Percentiles rank a stretch among this genome's conserved stretches.
These are phyloP conservation scores for Scenedesmus sp. DNA, from an alignment of 163 green algal genomes.

Conservation along the genomic window DNA sequence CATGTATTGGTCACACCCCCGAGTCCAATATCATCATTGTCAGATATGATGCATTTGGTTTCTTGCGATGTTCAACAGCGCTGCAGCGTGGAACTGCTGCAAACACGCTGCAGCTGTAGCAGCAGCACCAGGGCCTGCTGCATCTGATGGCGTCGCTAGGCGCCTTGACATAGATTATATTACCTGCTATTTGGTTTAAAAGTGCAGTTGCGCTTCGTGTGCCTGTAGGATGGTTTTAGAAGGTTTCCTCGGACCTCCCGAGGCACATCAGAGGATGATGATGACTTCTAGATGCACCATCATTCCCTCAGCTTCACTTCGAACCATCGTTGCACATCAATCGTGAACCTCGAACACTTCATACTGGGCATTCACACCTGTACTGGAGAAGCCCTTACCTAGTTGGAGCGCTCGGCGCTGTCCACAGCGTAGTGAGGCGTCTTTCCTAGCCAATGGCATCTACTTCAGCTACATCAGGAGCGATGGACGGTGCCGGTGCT, in stretches of 20 bases:
- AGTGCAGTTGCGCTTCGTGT: neutral
- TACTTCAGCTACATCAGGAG: neutral
- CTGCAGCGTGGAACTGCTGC: too few relatives aligned
- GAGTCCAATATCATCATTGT: too few relatives aligned
- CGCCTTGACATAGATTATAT: neutral
- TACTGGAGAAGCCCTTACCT: neutral
- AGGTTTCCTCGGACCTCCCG: conserved; percentile 15
- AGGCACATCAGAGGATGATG: conserved; percentile 7
- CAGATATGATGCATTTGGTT: too few relatives aligned
- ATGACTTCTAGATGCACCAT: neutral
- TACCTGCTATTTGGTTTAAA: neutral
- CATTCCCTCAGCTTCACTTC: neutral
- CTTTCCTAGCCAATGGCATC: neutral
- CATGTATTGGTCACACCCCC: too few relatives aligned
- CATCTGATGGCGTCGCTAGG: too few relatives aligned
- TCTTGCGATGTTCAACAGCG: too few relatives aligned
- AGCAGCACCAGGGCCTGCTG: too few relatives aligned
- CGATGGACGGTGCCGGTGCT: neutral
- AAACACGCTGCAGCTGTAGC: too few relatives aligned
- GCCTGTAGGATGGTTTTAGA: neutral
- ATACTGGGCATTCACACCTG: neutral
- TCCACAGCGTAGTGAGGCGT: neutral
- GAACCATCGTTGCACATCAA: neutral
- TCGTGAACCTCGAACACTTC: neutral
- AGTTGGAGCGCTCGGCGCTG: neutral